Evolutionary conservation across 2,329 filamentous ascomycete species (phyloP), one percentile per base, ranked within the genome.

Genomic region (Teratosphaeriaceae sp.): DNA sequence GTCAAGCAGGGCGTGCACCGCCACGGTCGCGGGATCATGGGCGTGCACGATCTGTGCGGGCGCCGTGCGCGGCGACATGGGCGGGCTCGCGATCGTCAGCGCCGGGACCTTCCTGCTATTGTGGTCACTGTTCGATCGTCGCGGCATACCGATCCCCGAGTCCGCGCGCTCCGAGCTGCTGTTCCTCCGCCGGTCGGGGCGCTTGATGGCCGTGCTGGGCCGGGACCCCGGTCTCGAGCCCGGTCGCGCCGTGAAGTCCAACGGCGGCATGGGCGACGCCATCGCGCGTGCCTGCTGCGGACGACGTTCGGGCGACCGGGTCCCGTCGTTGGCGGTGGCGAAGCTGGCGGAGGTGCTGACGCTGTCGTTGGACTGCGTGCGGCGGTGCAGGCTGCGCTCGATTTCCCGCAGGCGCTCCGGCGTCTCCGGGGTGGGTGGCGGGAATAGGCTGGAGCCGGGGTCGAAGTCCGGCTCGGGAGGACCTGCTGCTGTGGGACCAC

Each of bases 311-410:
- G 38, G 26, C n/a, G 40, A 38, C 35, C 23, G 12, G 20, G 7
- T 21, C 7, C 41, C 45, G 34, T 82, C 79, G 3, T 67, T 73
- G 4, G 80, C 80, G 2, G 80, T 84, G 2, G 76, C 78, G 57
- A 83, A 84, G 1, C 77, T 77, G 16, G 74, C 76, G 8, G 75
- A 62, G 1, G 78, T 82, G 9, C 78, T 82, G 8, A 78, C 60
- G 0, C 79, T 82, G 46, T 78, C 74, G n/a, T 65, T 63, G 47
- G 79, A 83, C 27, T 72, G 67, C 16, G 71, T 73, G 40, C 80
- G 72, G 22, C 47, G 49, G 42, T 66, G 63, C 19, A 69, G 55
- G 2, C 49, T 55, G 15, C 56, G 52, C 33, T 62, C 60, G 35
- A 63, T 63, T 27, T 59, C 52, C 31, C 56, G 37, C 51, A 62